phyloP scores from a whole-genome alignment of 257 asterid species.

The Craterostigma plantagineum region DNA sequence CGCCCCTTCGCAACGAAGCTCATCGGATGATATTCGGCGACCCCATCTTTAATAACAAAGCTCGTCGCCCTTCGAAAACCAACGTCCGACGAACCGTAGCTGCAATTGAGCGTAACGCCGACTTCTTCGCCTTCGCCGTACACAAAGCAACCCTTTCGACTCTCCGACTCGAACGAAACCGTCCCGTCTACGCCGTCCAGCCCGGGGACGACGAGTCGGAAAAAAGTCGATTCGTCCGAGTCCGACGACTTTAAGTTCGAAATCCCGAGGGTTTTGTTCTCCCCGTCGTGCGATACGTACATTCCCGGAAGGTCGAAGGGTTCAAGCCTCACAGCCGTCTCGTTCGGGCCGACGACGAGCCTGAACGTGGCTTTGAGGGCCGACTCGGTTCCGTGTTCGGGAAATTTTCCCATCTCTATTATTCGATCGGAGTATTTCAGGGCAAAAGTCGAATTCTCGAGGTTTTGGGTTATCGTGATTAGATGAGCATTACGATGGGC shows the following conservation, averaged over 20 bases:
- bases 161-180: conserved; percentile 34
- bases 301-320: conserved; percentile 55
- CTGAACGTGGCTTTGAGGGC: too few species aligned
- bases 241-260: conserved; percentile 8
- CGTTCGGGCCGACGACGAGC: conserved; percentile 14
- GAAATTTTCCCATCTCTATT: conserved; percentile 26
- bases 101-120: conserved; percentile 38
- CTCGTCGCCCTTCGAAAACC: conserved; percentile 38
- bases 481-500: conserved; percentile 31
- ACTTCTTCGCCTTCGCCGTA: conserved; percentile 15
- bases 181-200: conserved; percentile 19
- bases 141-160: conserved; percentile 26
- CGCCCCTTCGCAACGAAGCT: conserved; percentile 70
- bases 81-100: conserved; percentile 11
- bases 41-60: conserved; percentile 35
- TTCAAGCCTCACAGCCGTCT: conserved; percentile 40
- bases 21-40: conserved; percentile 50
- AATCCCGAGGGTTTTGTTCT: conserved; percentile 23
- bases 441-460: conserved; percentile 14
- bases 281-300: conserved; percentile 32
- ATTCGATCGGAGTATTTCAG: conserved; percentile 21
- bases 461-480: conserved; percentile 41
- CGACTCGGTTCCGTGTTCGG: conserved; percentile 56
- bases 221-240: conserved; percentile 15
- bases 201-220: conserved; percentile 15